These are phyloP conservation scores for Hydnomerulius pinastri DNA, from an alignment of 768 basidiomycete genomes.

Conservation along the genomic window DNA sequence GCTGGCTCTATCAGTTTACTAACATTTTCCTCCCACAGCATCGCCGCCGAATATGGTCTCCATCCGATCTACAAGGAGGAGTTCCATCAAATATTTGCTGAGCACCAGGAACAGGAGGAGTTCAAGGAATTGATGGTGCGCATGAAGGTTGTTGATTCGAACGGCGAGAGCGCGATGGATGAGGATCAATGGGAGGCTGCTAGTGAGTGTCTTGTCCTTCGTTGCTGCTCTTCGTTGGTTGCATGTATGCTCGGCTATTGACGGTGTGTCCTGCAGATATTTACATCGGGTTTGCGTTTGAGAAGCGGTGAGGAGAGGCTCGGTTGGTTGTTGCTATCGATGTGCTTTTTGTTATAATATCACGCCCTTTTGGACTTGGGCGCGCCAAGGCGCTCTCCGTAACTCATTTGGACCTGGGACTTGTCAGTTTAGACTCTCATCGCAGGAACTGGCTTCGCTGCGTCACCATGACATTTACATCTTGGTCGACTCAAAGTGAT, in stretches of 20 bases:
- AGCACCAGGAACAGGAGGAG: slow-evolving; percentile 77
- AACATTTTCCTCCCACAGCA: slow-evolving; percentile 42
- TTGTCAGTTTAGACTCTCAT: no score
- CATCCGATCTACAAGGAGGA: slow-evolving; percentile 77
- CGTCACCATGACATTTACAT: no score
- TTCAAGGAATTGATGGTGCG: slow-evolving; percentile 80
- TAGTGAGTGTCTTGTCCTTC: slow-evolving; percentile 59
- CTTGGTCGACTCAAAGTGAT: no score
- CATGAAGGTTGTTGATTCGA: slow-evolving; percentile 89
- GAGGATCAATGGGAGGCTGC: slow-evolving; percentile 98
- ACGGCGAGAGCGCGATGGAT: slow-evolving; percentile 90
- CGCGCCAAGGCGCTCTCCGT: no score
- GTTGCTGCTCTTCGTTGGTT: background rate
- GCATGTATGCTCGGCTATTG: background rate
- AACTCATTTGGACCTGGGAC: no score
- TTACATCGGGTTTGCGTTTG: slow-evolving; percentile 91
- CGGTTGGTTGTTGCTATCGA: no score
- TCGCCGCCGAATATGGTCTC: slow-evolving; percentile 83
- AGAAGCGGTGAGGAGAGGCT: slow-evolving; percentile 50
- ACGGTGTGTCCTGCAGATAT: slow-evolving; percentile 58
- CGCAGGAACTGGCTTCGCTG: no score
- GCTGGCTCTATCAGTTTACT: slow-evolving; percentile 8
- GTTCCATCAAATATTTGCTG: slow-evolving; percentile 86
- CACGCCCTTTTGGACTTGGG: slow-evolving; percentile 2
- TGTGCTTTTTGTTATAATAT: slow-evolving; percentile 11